Base-by-base conservation (phyloP, 106 monocot species). In the Dendrobium huoshanense region DNA sequence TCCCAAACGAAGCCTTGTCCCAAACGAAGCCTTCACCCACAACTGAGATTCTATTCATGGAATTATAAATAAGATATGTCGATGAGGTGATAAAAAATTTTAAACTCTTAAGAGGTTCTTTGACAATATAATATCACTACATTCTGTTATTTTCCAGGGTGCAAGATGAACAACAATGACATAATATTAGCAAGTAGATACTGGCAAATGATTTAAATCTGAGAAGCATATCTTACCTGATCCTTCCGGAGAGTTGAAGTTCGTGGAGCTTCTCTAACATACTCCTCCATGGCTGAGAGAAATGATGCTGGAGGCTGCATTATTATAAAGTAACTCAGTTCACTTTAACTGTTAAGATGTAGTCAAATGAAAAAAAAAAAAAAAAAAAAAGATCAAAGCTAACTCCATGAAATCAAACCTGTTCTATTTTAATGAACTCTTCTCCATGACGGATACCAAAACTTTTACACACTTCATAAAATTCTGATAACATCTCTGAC, bases 401-500 rank as follows among this genome's bases (percentile, higher is more conserved):
- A 5, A 44, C 8, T 64, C 20, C 8, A 37, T 0, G 40, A 76
- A 79, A 7, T 27, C 20, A 44, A 77, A 98, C 97, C 97, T 89
- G 97, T 64, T 98, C 92, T 49, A 98, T 91, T 81, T 98, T 98
- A 80, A 92, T 82, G 81, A 89, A 94, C 41, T 83, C 92, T 79
- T 94, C 94, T 76, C 90, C 92, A 67, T 94, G 91, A 19, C 97
- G 85, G 78, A 94, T 77, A 87, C 94, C 95, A 82, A 98, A 84
- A 64, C 81, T 88, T 85, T 91, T 98, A 77, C 92, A 98, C 19
- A 94, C 86, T 88, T 98, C 97, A 83, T 98, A 95, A 78, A 98
- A 98, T 82, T 94, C 94, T 9, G 94, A 94, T 59, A 98, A 87
- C 78, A 83, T 89, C 77, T 91, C 94, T 59, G 91, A 90, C 94